phyloP scores from a whole-genome alignment of 2,329 filamentous ascomycete species.

The Neofusicoccum cordaticola region DNA sequence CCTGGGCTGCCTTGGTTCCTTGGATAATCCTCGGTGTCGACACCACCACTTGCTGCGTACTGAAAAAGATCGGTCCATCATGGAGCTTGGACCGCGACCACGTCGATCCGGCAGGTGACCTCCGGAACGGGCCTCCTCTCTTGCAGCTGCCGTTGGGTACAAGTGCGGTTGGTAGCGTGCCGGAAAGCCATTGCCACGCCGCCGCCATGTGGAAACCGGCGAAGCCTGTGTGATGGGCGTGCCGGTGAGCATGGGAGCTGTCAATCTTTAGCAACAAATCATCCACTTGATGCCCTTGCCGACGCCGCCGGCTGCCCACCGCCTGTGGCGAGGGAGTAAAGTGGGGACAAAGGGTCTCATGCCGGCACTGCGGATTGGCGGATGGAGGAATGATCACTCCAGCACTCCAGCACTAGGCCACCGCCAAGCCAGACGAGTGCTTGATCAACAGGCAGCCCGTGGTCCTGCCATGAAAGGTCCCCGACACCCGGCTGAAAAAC shows the following conservation, averaged over 20 bases:
- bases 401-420: constrained; percentile 10
- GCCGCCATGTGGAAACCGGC: neutral
- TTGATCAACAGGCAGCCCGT: constrained; percentile 11
- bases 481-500: neutral
- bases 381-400: constrained; percentile 12
- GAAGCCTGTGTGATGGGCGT: neutral
- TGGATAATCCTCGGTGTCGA: constrained; percentile 9
- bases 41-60: neutral
- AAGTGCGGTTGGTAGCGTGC: neutral
- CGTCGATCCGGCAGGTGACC: constrained; percentile 14
- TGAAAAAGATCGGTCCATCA: neutral
- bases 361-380: constrained; percentile 11
- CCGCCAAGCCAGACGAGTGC: neutral
- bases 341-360: constrained; percentile 5
- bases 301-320: constrained; percentile 6
- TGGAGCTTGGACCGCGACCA: constrained; percentile 3
- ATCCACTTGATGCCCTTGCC: neutral
- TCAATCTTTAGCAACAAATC: neutral
- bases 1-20: neutral
- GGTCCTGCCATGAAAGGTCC: neutral
- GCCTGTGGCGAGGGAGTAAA: constrained; percentile 7
- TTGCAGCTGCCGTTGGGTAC: neutral
- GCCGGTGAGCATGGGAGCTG: constrained; percentile 4
- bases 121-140: constrained; percentile 1
- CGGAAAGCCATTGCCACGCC: neutral